Conservation (phyloP, 495 filamentous ascomycete species). For the Umbilicaria muhlenbergii region DNA sequence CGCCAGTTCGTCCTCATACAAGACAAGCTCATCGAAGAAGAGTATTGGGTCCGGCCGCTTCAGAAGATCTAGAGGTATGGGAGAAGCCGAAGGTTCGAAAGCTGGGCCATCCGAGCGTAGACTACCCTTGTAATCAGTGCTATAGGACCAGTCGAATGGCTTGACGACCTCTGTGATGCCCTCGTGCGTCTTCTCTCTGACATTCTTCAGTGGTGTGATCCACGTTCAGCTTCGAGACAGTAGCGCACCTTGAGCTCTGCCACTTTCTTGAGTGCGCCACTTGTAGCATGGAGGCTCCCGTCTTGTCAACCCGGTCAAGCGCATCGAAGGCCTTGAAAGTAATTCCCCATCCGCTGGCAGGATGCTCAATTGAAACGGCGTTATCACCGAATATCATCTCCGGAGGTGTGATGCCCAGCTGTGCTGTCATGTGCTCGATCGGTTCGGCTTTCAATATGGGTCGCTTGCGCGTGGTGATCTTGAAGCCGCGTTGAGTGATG, state of each 20-base stretch:
- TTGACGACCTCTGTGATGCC: conserved; percentile 87
- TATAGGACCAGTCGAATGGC: conserved; percentile 97
- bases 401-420: conserved; percentile 70
- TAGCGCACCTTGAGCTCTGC: conserved; percentile 55
- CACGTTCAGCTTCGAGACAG: neutral
- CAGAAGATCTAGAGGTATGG: conserved; percentile 72
- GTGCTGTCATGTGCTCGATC: conserved; percentile 70
- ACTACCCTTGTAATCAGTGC: conserved; percentile 67
- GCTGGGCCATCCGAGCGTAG: conserved; percentile 17
- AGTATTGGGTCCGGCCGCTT: conserved; percentile 80
- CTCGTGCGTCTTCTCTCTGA: conserved; percentile 66
- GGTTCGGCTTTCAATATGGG: conserved; percentile 84
- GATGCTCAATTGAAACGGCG: conserved; percentile 54
- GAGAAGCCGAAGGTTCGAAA: conserved; percentile 35
- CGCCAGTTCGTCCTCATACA: conserved; percentile 95
- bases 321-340: conserved; percentile 75
- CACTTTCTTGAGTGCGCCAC: conserved; percentile 87
- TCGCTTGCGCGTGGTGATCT: conserved; percentile 63
- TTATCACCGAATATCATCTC: conserved; percentile 99
- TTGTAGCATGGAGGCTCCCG: conserved; percentile 72
- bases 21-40: conserved; percentile 84
- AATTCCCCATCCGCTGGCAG: conserved; percentile 52
- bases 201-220: conserved; percentile 11
- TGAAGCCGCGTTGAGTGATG: conserved; percentile 43
- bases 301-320: conserved; percentile 84